These are phyloP conservation scores for Lichina pygmaea DNA, from an alignment of 495 filamentous ascomycete species.

Conservation along the genomic window DNA sequence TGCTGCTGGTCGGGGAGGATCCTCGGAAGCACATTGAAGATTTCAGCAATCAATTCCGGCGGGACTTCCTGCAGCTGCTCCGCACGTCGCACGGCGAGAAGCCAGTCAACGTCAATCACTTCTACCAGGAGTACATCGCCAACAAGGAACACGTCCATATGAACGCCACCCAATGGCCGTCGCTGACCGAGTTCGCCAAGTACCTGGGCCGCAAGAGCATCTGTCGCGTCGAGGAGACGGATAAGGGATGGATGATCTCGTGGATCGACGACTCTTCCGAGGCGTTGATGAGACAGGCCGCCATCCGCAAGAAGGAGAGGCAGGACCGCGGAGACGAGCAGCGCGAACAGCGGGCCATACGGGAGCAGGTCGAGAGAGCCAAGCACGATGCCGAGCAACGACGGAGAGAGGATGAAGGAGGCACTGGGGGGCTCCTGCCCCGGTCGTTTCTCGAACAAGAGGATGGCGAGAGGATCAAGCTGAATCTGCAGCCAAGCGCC, in stretches of 20 bases:
- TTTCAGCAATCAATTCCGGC: conserved; percentile 49
- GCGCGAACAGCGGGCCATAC: conserved; percentile 51
- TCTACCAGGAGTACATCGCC: conserved; percentile 71
- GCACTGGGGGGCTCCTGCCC: conserved; percentile 13
- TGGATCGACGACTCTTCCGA: conserved; percentile 86
- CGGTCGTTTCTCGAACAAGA: conserved; percentile 25
- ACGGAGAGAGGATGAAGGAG: conserved; percentile 16
- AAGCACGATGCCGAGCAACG: conserved; percentile 22
- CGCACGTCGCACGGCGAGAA: conserved; percentile 69
- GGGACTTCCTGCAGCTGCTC: conserved; percentile 51
- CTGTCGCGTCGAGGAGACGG: conserved; percentile 65
- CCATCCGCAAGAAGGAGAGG: conserved; percentile 53
- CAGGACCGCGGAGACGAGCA: conserved; percentile 79
- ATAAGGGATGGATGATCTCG: conserved; percentile 60
- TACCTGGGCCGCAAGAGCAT: conserved; percentile 60
- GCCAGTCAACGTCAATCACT: conserved; percentile 57
- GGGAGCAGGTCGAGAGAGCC: conserved; percentile 59
- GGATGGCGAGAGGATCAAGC: conserved; percentile 62
- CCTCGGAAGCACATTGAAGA: conserved; percentile 51
- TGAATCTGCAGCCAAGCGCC: conserved; percentile 30
- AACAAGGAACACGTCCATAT: conserved; percentile 74
- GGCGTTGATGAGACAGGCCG: conserved; percentile 51
- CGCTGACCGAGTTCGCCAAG: conserved; percentile 70
- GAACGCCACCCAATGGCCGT: conserved; percentile 73
- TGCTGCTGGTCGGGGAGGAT: conserved; percentile 65